Base-by-base conservation (phyloP, 2,329 filamentous ascomycete genomes). In the Aspergillus viridinutans region DNA sequence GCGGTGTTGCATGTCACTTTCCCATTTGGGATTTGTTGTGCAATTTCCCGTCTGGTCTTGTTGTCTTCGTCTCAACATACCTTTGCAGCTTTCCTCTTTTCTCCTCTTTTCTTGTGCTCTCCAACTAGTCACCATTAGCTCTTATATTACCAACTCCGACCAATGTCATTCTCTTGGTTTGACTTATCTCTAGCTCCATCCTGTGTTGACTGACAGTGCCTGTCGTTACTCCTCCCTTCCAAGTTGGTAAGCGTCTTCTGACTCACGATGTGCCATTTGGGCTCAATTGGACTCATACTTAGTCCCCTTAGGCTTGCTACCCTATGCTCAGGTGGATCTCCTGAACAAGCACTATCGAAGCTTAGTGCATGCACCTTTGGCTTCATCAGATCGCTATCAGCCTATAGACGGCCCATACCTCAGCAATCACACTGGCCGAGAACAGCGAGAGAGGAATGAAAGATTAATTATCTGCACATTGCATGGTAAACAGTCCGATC, bases 291-390 rank as follows among this genome's bases (percentile, higher is more conserved):
- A 3, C 52, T 54, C 21, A 47, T 47, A 47, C 43, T 47, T 47
- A 26, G 21, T 25, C 23, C 14, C 14, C 5, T 14, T 17, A 47
- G 6, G 1, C 21, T 47, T 26, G 21, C 43, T 47, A 47, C 23
- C 23, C 43, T 49, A 42, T 50, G 45, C 47, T 49, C 52, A 49
- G 52, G 45, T 54, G 52, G 29, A 50, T 50, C 45, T 49, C 10
- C 23, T 17, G 14, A 21, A 28, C 43, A 47, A 54, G n/a, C n/a
- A 50, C 47, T 28, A 49, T 42, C 29, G 42, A 35, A 17, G 52
- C 32, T 42, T 49, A 49, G 45, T 42, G 52, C 38, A 20, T 42
- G 52, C 38, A 20, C 12, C 42, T 17, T 38, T 32, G 21, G 9
- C 29, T 54, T 23, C 52, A 29, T 54, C 20, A 54, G 32, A 54